Base-by-base conservation (phyloP, 345 rosid genomes). In the Fremontodendron californicum region DNA sequence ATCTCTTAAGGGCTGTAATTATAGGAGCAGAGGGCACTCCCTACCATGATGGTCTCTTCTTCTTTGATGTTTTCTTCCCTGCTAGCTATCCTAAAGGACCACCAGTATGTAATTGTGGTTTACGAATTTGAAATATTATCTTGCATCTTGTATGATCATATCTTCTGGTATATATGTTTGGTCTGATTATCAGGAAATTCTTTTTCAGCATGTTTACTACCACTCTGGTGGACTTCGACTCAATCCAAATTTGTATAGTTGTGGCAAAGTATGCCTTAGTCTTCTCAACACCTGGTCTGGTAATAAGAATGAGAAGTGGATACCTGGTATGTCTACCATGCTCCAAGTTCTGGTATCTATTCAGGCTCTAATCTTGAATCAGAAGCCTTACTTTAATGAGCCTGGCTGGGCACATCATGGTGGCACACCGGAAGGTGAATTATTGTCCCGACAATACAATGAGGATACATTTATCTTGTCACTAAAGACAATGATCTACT, bases 11-110 rank as follows among this genome's bases (percentile, higher is more conserved):
- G 83, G 98, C 98, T 82, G 97, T 90, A 61, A 93, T 95, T 69
- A 78, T 92, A 21, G 99, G 99, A 84, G 96, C 98, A 13, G 93
- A 90, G 72, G 97, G 93, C 71, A 95, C 99, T 78, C 99, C 99
- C 27, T 95, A 95, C 82, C 98, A 92, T 58, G 97, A 95, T 60
- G 98, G 99, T 81, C 92, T 95, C 58, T 95, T 89, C 83, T 95
- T 93, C 87, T 92, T 93, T 79, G 99, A 95, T 78, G 80, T 95
- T 77, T 88, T 75, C 89, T 95, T 95, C 83, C 99, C 98, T 60
- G 67, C 82, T 64, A 78, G 78, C 76, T 95, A 92, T 81, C 99
- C 99, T 72, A 77, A 74, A 78, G 83, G 46, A 23, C 98, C 99
- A 16, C 99, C 98, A 67, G 98, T 92, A 89, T 63, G 86, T 85